These are phyloP conservation scores for Boletus speciosus DNA, from an alignment of 768 basidiomycete genomes.

Conservation along the genomic window DNA sequence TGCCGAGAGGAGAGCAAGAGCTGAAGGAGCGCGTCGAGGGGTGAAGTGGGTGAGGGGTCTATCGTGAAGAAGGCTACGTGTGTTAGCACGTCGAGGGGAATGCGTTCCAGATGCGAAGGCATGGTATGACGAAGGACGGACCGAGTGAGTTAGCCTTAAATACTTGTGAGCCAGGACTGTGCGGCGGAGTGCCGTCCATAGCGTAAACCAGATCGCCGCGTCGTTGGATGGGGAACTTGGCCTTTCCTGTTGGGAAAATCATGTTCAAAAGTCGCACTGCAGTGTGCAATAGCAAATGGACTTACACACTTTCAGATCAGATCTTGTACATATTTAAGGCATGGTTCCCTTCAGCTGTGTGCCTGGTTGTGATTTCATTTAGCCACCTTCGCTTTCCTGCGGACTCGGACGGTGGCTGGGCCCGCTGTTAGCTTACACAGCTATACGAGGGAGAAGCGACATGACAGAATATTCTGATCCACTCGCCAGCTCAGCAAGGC, in stretches of 20 bases:
- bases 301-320: slow-evolving; percentile 32
- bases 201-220: slow-evolving; percentile 34
- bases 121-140: slow-evolving; percentile 31
- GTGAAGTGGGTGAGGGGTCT: slow-evolving; percentile 34
- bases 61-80: slow-evolving; percentile 49
- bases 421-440: slow-evolving; percentile 20
- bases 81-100: slow-evolving; percentile 57
- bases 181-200: slow-evolving; percentile 32
- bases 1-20: slow-evolving; percentile 46
- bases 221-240: slow-evolving; percentile 30
- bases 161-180: slow-evolving; percentile 19
- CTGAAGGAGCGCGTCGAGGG: slow-evolving; percentile 41
- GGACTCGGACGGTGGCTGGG: slow-evolving; percentile 23
- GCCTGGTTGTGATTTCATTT: slow-evolving; percentile 36
- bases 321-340: slow-evolving; percentile 30
- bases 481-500: background rate
- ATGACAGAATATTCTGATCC: slow-evolving; percentile 17
- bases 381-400: slow-evolving; percentile 31
- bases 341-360: slow-evolving; percentile 27
- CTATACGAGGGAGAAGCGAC: slow-evolving; percentile 23
- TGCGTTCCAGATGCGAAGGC: slow-evolving; percentile 43
- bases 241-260: slow-evolving; percentile 38
- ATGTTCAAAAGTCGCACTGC: slow-evolving; percentile 27
- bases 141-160: slow-evolving; percentile 20
- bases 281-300: slow-evolving; percentile 29